phyloP scores from a whole-genome alignment of 2,329 filamentous ascomycete genomes.

The Blumeriella jaapii region DNA sequence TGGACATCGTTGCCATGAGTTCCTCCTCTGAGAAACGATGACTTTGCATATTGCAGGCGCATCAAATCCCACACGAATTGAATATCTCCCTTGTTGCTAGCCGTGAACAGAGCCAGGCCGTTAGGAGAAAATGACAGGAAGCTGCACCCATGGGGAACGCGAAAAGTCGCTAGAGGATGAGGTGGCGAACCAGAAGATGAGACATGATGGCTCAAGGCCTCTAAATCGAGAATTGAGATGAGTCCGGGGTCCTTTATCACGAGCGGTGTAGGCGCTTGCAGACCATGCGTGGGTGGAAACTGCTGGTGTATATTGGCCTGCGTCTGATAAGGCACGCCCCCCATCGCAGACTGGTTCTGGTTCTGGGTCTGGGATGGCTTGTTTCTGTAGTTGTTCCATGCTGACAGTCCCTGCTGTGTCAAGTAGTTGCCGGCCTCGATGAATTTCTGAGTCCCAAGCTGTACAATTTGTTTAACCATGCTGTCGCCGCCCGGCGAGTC shows the following conservation, averaged over 20 bases:
- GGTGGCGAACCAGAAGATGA: constrained; percentile 34
- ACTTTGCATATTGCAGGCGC: constrained; percentile 49
- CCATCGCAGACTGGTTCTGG: constrained; percentile 33
- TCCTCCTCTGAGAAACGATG: constrained; percentile 44
- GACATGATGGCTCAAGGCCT: constrained; percentile 42
- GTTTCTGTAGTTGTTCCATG: constrained; percentile 75
- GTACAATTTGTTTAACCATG: constrained; percentile 64
- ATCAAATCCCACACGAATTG: constrained; percentile 75
- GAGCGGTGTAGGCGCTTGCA: constrained; percentile 37
- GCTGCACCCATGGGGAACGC: constrained; percentile 62
- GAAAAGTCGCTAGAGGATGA: constrained; percentile 60
- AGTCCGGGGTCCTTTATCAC: constrained; percentile 56
- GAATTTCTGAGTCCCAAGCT: constrained; percentile 67
- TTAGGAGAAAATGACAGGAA: constrained; percentile 69
- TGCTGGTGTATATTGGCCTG: constrained; percentile 29
- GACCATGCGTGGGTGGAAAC: constrained; percentile 68
- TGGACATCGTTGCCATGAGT: constrained; percentile 29
- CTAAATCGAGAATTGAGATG: constrained; percentile 63
- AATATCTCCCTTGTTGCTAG: constrained; percentile 73
- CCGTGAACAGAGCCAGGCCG: constrained; percentile 63
- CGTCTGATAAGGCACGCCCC: constrained; percentile 26
- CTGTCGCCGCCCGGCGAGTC: constrained; percentile 64
- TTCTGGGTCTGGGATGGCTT: constrained; percentile 34
- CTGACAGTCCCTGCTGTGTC: constrained; percentile 63
- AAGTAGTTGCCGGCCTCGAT: constrained; percentile 67